Percentiles rank a stretch among this genome's conserved stretches.
Conservation (phyloP, 2,329 filamentous ascomycete species). For the Colletotrichum camelliae region DNA sequence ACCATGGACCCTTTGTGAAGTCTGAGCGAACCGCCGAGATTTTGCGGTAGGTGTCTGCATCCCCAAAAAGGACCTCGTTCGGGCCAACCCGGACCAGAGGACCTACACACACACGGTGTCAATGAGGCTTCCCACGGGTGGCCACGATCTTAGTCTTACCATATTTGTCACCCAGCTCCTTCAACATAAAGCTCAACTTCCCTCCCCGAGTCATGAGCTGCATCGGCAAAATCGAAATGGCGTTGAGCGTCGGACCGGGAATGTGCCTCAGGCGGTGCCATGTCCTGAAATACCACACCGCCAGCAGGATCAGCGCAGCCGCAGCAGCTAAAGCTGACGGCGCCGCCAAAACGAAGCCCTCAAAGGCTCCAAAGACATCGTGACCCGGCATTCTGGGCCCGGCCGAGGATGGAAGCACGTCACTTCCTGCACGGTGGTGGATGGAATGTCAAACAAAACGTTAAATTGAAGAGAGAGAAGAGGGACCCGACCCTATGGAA, state of each 20-base stretch:
- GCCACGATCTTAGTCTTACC: neutral
- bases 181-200: slow-evolving; percentile 1
- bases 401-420: neutral
- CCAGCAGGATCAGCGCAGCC: neutral
- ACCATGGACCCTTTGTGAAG: slow-evolving; percentile 22
- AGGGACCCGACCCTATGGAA: neutral
- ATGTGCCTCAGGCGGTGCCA: slow-evolving; percentile 38
- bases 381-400: neutral
- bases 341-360: neutral
- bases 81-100: slow-evolving; percentile 23
- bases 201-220: slow-evolving; percentile 14
- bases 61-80: slow-evolving; percentile 24
- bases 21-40: slow-evolving; percentile 14
- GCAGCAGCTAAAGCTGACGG: accelerated
- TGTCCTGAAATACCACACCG: neutral
- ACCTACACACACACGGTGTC: slow-evolving; percentile 27
- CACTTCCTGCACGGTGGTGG: neutral
- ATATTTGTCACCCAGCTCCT: slow-evolving; percentile 8
- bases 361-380: neutral
- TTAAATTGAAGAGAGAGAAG: neutral
- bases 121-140: slow-evolving; percentile 1
- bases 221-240: slow-evolving; percentile 35
- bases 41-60: slow-evolving; percentile 11
- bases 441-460: neutral
- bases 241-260: slow-evolving; percentile 34